These are phyloP conservation scores for Rhodotorula kratochvilovae DNA, from an alignment of 768 basidiomycete species.

Conservation along the genomic window DNA sequence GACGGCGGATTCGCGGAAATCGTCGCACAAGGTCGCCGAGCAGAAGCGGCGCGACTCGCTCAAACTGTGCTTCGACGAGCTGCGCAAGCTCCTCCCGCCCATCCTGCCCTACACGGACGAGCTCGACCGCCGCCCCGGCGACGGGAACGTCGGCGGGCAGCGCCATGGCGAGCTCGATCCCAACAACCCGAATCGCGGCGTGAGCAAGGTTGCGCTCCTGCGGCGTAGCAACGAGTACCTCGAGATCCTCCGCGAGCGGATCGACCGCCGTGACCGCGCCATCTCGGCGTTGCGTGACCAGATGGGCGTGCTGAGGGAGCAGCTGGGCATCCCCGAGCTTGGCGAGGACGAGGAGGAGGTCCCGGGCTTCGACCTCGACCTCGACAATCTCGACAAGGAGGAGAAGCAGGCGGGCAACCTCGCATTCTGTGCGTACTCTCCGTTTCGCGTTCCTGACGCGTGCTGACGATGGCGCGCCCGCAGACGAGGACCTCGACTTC, in stretches of 20 bases:
- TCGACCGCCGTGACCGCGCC: constrained; percentile 35
- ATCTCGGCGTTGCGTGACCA: constrained; percentile 11
- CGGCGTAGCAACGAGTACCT: constrained; percentile 44
- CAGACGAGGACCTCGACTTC: constrained; percentile 37
- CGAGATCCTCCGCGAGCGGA: constrained; percentile 37
- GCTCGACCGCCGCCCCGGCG: constrained; percentile 38
- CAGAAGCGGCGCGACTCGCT: constrained; percentile 95
- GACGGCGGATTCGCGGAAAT: constrained; percentile 28
- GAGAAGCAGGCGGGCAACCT: constrained; percentile 31
- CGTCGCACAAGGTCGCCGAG: constrained; percentile 81
- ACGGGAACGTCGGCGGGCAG: constrained; percentile 45
- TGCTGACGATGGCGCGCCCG: not conserved
- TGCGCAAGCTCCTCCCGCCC: constrained; percentile 62
- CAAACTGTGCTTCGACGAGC: constrained; percentile 71
- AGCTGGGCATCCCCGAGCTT: constrained; percentile 16
- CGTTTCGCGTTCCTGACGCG: not conserved
- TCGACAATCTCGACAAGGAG: constrained; percentile 33
- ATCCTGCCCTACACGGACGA: constrained; percentile 40
- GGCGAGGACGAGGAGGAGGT: constrained; percentile 27
- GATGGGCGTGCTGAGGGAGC: constrained; percentile 12
- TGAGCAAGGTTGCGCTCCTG: constrained; percentile 44
- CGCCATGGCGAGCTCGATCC: constrained; percentile 39
- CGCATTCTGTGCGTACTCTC: constrained; percentile 25
- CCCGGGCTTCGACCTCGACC: constrained; percentile 31
- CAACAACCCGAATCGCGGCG: constrained; percentile 42